A percentile compares a stretch with the other conserved stretches of the same genome.
Evolutionary conservation across 1,139 yeast species (phyloP).

Genomic region (Protomyces macrosporus): DNA sequence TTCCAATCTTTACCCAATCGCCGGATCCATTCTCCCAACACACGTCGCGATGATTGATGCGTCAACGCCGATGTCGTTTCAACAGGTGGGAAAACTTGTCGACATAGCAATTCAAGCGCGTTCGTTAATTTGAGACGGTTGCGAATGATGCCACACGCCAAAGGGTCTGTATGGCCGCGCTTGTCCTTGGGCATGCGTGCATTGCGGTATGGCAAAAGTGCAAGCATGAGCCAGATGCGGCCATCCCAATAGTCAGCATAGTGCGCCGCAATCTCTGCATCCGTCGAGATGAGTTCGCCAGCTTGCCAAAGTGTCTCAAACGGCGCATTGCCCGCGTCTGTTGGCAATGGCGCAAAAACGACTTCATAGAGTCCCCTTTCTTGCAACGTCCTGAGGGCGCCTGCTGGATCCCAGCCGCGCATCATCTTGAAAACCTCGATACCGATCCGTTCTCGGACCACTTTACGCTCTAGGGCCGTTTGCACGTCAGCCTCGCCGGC

Average conservation of each 20-base stretch:
- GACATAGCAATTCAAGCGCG: conserved; percentile 3
- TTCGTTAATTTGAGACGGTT: conserved; percentile 13
- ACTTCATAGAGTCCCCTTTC: conserved; percentile 34
- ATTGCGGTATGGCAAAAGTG: conserved; percentile 11
- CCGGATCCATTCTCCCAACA: conserved; percentile 8
- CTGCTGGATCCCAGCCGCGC: conserved; percentile 41
- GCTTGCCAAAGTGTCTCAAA: conserved; percentile 3
- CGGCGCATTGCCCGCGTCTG: background rate
- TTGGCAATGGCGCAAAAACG: conserved; percentile 25
- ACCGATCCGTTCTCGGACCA: conserved; percentile 87
- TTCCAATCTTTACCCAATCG: conserved; percentile 9
- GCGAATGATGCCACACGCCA: conserved; percentile 15
- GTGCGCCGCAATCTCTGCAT: background rate
- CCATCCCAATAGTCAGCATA: conserved; percentile 5
- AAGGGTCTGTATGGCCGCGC: conserved; percentile 3
- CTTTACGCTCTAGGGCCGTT: conserved; percentile 59
- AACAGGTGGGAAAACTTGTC: conserved; percentile 7
- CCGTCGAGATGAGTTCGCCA: background rate
- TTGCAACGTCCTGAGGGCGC: conserved; percentile 30
- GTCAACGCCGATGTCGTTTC: background rate
- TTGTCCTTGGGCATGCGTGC: conserved; percentile 2
- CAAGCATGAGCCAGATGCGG: conserved; percentile 8
- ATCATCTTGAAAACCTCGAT: conserved; percentile 74
- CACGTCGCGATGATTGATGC: background rate
- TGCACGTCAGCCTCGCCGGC: conserved; percentile 61